A percentile compares a stretch with the other conserved stretches of the same genome.
Conservation (phyloP, 108 stramenopile species). For the Discostella pseudostelligera region DNA sequence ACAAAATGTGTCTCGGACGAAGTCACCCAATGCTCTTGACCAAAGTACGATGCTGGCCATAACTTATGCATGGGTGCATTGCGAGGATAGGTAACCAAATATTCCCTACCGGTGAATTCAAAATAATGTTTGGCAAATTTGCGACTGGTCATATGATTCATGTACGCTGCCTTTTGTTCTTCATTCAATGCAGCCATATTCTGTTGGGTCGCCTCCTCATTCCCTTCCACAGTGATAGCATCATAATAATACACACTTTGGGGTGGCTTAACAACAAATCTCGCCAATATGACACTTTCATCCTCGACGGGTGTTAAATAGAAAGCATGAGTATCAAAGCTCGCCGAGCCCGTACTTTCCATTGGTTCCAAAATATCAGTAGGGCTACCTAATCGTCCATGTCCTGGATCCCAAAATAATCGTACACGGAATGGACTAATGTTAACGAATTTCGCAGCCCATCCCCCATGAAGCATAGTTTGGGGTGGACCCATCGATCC, state of each 20-base stretch:
- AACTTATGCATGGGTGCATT: conserved; percentile 59
- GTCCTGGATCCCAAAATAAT: conserved; percentile 59
- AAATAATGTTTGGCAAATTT: conserved; percentile 60
- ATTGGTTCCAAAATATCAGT: conserved; percentile 53
- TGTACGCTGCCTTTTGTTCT: conserved; percentile 50
- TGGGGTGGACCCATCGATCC: conserved; percentile 24
- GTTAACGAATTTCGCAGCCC: conserved; percentile 80
- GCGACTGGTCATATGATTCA: conserved; percentile 45
- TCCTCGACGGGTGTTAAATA: conserved; percentile 47
- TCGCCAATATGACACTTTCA: conserved; percentile 26
- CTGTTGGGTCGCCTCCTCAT: conserved; percentile 55
- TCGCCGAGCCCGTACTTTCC: conserved; percentile 55
- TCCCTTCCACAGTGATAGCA: conserved; percentile 56
- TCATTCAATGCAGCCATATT: conserved; percentile 49
- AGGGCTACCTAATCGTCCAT: conserved; percentile 34
- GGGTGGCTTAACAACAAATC: conserved; percentile 21
- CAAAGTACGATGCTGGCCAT: conserved; percentile 78
- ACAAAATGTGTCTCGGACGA: conserved; percentile 78
- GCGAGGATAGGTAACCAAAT: conserved; percentile 44
- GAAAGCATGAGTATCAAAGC: conserved; percentile 64
- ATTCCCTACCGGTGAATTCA: conserved; percentile 55
- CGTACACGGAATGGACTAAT: conserved; percentile 43
- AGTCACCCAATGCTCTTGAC: conserved; percentile 81
- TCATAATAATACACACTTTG: conserved; percentile 65
- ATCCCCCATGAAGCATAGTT: conserved; percentile 63